A percentile compares a stretch with the other conserved stretches of the same genome.
Evolutionary conservation across 108 stramenopile genomes (phyloP).

Genomic region (Phaeodactylum tricornutum): DNA sequence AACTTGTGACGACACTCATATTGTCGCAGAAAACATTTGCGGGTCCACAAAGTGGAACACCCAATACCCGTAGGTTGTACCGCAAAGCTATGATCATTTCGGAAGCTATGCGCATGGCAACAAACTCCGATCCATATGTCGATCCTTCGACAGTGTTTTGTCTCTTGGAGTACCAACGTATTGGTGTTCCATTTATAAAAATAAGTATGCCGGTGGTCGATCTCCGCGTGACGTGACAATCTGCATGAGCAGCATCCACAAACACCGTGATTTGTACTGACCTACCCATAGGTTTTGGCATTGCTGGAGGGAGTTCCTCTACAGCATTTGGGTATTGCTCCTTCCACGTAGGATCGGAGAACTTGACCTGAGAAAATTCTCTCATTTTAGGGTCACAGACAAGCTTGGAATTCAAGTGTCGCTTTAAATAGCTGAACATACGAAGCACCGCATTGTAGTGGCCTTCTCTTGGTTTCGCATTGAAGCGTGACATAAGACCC

Average conservation of each 20-base stretch:
- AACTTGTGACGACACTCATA: conserved; percentile 21
- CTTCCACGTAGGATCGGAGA: conserved; percentile 18
- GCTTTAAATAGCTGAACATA: conserved; percentile 17
- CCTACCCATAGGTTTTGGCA: conserved; percentile 22
- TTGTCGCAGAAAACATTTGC: conserved; percentile 29
- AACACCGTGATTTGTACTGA: conserved; percentile 14
- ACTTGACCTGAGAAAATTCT: no score
- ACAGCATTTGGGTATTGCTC: conserved; percentile 13
- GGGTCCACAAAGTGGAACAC: conserved; percentile 22
- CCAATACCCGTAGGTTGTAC: conserved; percentile 53
- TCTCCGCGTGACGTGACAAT: conserved; percentile 26
- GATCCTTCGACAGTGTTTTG: conserved; percentile 50
- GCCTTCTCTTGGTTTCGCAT: conserved; percentile 22
- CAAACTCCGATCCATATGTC: conserved; percentile 42
- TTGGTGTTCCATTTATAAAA: conserved; percentile 37
- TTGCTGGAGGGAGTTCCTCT: conserved; percentile 19
- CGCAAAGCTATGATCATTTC: conserved; percentile 36
- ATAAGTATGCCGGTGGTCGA: conserved; percentile 44
- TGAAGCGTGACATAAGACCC: conserved; percentile 24
- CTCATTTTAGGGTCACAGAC: conserved; percentile 15
- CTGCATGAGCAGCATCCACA: conserved; percentile 52
- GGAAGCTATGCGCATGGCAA: conserved; percentile 21
- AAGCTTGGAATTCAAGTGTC: conserved; percentile 12
- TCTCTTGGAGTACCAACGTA: conserved; percentile 35
- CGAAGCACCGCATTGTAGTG: conserved; percentile 31